phyloP scores from a whole-genome alignment of 2,329 filamentous ascomycete species.

The Amylocarpus encephaloides region DNA sequence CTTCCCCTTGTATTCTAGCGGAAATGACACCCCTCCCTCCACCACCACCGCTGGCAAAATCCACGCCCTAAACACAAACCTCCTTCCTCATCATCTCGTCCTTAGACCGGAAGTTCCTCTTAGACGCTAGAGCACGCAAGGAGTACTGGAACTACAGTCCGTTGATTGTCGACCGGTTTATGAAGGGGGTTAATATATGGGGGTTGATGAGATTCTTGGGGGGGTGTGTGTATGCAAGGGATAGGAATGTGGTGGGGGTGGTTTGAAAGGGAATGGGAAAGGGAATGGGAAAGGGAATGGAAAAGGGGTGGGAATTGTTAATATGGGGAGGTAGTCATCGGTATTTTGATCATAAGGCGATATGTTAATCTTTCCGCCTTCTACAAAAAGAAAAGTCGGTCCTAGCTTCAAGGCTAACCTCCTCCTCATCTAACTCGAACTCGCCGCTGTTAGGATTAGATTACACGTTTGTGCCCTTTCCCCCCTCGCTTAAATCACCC shows the following conservation, averaged over 20 bases:
- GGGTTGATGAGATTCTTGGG: background rate
- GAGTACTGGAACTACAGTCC: constrained; percentile 9
- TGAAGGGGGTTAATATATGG: constrained; percentile 2
- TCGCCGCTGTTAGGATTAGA: constrained; percentile 33
- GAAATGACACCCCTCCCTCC: background rate
- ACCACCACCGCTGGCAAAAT: constrained; percentile 1
- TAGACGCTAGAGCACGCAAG: constrained; percentile 10
- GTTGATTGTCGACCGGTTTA: background rate
- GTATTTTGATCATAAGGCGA: constrained; percentile 48
- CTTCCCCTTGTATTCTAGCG: background rate
- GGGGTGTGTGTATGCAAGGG: constrained; percentile 1
- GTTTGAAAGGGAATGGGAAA: background rate
- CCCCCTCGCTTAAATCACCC: background rate
- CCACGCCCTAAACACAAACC: constrained; percentile 12
- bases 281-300: background rate
- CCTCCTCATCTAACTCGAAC: constrained; percentile 36
- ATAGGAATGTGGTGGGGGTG: background rate
- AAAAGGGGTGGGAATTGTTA: background rate
- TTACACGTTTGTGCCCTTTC: constrained; percentile 16
- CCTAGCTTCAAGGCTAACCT: constrained; percentile 42
- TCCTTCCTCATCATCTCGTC: constrained; percentile 9
- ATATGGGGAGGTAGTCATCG: constrained; percentile 34
- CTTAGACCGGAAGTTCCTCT: background rate
- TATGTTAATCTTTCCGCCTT: constrained; percentile 38
- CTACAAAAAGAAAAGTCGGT: constrained; percentile 44